phyloP scores from a whole-genome alignment of 306 rosid genomes.

The Corylus americana region DNA sequence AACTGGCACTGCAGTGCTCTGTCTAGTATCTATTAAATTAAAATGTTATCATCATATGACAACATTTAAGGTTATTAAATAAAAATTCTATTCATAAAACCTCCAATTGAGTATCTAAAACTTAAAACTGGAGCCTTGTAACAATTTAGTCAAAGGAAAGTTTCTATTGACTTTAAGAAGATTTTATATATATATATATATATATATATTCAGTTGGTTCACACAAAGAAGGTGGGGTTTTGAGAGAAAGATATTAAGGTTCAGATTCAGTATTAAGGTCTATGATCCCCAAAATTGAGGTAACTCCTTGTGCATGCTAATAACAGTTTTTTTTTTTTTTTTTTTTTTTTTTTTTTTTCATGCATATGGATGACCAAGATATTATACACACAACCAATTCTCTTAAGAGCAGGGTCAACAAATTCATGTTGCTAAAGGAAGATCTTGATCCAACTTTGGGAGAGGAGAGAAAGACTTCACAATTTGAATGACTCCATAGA shows the following conservation, averaged over 20 bases:
- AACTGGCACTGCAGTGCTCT: constrained; percentile 1
- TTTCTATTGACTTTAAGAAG: not conserved
- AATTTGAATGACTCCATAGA: not conserved
- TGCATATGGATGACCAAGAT: not conserved
- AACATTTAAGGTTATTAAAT: constrained; percentile 12
- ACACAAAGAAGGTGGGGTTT: not conserved
- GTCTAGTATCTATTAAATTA: not conserved
- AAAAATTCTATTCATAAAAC: constrained; percentile 3
- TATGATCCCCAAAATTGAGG: not conserved
- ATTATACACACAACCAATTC: not conserved
- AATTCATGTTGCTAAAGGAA: not conserved
- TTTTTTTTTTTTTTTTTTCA: no score
- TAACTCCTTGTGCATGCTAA: not conserved
- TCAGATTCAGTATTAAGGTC: not conserved
- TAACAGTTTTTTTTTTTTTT: not conserved
- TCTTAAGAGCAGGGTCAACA: not conserved
- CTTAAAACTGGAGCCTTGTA: not conserved
- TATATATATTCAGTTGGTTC: not conserved
- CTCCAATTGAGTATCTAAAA: not conserved
- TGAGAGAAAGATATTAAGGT: not conserved
- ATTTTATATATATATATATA: no score
- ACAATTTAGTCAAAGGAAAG: not conserved
- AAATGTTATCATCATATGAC: not conserved
- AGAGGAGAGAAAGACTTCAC: not conserved
- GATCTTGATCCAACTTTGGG: not conserved